Base-by-base conservation (phyloP, 2,329 filamentous ascomycete genomes). In the Penicillium sumatraense region DNA sequence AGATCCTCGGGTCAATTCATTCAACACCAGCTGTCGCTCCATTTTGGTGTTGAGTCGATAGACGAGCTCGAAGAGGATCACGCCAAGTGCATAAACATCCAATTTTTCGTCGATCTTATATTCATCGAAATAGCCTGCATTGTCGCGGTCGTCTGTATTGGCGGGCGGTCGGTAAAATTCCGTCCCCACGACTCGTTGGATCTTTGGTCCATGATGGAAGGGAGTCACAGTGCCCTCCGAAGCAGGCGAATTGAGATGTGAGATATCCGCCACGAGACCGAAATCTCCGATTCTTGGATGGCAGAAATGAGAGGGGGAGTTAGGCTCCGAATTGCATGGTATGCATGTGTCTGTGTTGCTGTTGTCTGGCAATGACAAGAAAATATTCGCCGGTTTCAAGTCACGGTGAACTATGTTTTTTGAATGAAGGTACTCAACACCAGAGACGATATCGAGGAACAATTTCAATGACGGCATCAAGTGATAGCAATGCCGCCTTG, bases 301-400 rank as follows among this genome's bases (percentile, higher is more conserved):
- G 27, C 85, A 72, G 55, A 81, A 82, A 13, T 78, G 63, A 20
- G 62, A 53, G 3, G 65, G 62, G 2, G 64, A 54, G 2, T 65
- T 65, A 8, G 66, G 55, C 6, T 64, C 60, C 8, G 50, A 57
- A 26, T 63, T 61, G 55, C 84, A 88, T 1, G 75, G 61, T 9
- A 64, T 61, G 61, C 84, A 86, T 1, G 62, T 68, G 1, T 75
- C 72, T 1, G 81, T 63, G 40, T 82, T 72, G n/a, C 81, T 73
- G 18, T 75, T 78, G 16, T 81, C 78, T 3, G 77, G 69, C 1
- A 75, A 73, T 2, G 82, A 83, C 0, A 89, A 74, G 69, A 89
- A 88, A 24, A 89, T 83, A 60, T 89, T 89, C 3, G 82, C 84
- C 0, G 87, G 87, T 63, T 89, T 89, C 20, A 89, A 75, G 64